Evolutionary conservation across 2,329 filamentous ascomycete species (phyloP).

Genomic region (Colletotrichum limetticola): DNA sequence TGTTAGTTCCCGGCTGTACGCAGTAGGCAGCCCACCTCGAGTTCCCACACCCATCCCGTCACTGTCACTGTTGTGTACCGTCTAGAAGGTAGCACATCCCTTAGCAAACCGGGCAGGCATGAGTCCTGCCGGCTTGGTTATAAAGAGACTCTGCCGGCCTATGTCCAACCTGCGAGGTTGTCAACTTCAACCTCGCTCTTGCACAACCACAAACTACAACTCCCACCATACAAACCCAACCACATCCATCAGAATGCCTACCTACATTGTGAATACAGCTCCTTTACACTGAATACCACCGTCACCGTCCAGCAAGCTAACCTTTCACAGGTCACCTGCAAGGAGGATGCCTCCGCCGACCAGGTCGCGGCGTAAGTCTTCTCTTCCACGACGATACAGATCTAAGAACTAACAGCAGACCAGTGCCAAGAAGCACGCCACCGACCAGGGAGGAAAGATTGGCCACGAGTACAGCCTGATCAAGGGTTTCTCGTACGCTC

Average conservation of each 20-base stretch:
- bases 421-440: slow-evolving; percentile 81
- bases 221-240: background rate
- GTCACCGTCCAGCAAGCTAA: slow-evolving; percentile 29
- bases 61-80: background rate
- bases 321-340: slow-evolving; percentile 77
- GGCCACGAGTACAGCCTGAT: slow-evolving; percentile 85
- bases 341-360: slow-evolving; percentile 72
- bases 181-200: background rate
- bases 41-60: slow-evolving; percentile 24
- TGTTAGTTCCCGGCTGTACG: slow-evolving; percentile 21
- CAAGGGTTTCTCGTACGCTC: slow-evolving; percentile 88
- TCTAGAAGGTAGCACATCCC: background rate
- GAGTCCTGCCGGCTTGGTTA: slow-evolving; percentile 14
- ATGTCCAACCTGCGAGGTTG: background rate
- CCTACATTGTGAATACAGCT: slow-evolving; percentile 61
- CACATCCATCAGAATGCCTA: slow-evolving; percentile 57
- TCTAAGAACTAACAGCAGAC: background rate
- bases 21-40: slow-evolving; percentile 1
- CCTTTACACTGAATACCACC: background rate
- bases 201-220: background rate
- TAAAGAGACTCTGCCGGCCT: slow-evolving; percentile 27
- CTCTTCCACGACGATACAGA: background rate
- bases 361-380: slow-evolving; percentile 73
- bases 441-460: slow-evolving; percentile 84
- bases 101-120: slow-evolving; percentile 19